Evolutionary conservation across 2,329 filamentous ascomycete genomes (phyloP), one percentile per base, ranked within the genome.

Genomic region (Talaromyces sp.): DNA sequence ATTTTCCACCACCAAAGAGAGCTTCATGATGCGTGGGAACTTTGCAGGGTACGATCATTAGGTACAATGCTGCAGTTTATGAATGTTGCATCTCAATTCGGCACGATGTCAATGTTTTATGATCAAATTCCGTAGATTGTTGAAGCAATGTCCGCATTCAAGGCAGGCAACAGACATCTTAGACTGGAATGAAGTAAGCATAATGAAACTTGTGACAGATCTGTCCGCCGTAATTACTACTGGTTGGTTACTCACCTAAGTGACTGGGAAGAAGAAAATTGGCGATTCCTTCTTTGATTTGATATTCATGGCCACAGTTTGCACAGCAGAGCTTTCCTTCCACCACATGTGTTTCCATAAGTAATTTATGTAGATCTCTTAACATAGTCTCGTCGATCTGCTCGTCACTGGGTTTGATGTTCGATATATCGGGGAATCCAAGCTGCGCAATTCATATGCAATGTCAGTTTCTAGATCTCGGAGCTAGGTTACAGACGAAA

Each of bases 261-360:
- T 99, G 95, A 73, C 90, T 95, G 13, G 95, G 95, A 70, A 99
- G 80, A 75, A 99, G 80, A 74, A 99, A 99, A 79, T 98, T 98
- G 66, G 93, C 92, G 77, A 98, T 97, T 5, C 95, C 95, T 80
- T 99, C 94, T 76, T 95, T 93, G 68, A 99, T 89, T 66, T 88
- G 88, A 79, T 98, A 99, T 82, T 96, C 92, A 76, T 98, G 94
- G 57, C 91, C 92, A 75, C 95, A 99, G 78, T 90, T 91, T 57
- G 87, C 93, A 77, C 95, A 99, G 5, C 93, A 90, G 69, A 99
- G 84, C 79, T 91, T 94, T 3, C 95, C 95, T 79, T 94, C 91
- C 43, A 87, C 85, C 66, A 99, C 91, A 73, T 93, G 90, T 66
- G 95, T 99, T 84, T 98, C 91, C 70, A 97, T 83, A 43, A 98